Evolutionary conservation across 2,329 filamentous ascomycete species (phyloP), one percentile per base, ranked within the genome.

Genomic region (Trichophyton simii): DNA sequence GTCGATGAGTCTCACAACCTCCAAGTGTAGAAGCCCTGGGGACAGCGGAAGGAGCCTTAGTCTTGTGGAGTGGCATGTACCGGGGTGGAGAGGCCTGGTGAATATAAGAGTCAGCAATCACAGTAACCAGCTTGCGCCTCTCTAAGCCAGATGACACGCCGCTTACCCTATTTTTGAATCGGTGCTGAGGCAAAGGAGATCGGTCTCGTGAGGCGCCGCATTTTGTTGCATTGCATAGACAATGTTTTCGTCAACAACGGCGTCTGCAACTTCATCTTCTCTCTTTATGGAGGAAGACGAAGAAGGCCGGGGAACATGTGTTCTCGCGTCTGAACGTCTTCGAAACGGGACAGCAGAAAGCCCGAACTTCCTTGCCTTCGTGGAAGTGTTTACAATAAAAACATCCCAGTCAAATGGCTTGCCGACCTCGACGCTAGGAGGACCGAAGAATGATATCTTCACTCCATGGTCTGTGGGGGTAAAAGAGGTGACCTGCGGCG

Each of bases 381-480:
- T 70, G 13, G 81, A 83, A 11, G 79, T 78, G 65, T 86, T 86
- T 60, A 84, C 78, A 44, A 85, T 79, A 63, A 85, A 82, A 3
- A 85, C 73, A 44, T 77, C 73, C 78, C 83, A 82, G 7, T 74
- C 73, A 67, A 86, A 84, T 2, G 77, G 72, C 42, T 78, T 73
- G 11, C 80, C 80, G n/a, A 82, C 77, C 7, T 73, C 68, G 9
- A 81, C 79, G 15, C 69, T 72, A 3, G 72, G 68, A 3, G 82
- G 81, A 0, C 80, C 80, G 3, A 78, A 78, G 65, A 86, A 80
- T 1, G 81, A 83, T 48, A 86, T 76, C 0, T 78, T 81, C 20
- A 85, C 71, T 7, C 78, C 80, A 57, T 78, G 64, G 54, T 77
- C 72, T 11, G 74, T 74, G 0, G 71, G 66, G 13, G 71, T 72